phyloP scores from a whole-genome alignment of 192 early-diverging fungal genomes.

The Backusella tuberculispora region DNA sequence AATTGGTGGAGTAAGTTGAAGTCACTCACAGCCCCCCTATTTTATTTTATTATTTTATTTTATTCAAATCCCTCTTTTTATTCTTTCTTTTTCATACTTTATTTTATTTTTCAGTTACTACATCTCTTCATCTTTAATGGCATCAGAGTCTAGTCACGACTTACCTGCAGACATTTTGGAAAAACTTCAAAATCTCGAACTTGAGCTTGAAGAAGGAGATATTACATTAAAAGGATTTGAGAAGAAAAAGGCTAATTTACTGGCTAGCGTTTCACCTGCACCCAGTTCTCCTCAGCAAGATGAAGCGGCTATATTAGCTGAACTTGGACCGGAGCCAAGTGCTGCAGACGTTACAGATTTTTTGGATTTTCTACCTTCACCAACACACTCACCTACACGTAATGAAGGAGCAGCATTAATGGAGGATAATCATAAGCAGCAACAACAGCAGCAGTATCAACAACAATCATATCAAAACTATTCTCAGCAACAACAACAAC shows the following conservation, averaged over 20 bases:
- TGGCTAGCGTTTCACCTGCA: constrained; percentile 9
- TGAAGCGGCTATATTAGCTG: constrained; percentile 21
- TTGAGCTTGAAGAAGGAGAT: constrained; percentile 65
- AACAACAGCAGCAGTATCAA: not conserved
- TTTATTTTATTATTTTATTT: not conserved
- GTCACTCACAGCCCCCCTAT: not conserved
- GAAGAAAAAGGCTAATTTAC: constrained; percentile 50
- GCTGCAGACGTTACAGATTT: constrained; percentile 45
- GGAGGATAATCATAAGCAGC: constrained; percentile 24
- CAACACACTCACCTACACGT: constrained; percentile 38
- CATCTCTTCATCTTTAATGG: constrained; percentile 19
- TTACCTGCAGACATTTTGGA: constrained; percentile 33
- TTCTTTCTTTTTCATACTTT: constrained; percentile 1
- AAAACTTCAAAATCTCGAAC: constrained; percentile 39
- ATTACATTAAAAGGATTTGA: constrained; percentile 78
- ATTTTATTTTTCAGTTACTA: not conserved
- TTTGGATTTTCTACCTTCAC: constrained; percentile 42
- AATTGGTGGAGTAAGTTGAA: not conserved
- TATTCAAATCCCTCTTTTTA: not conserved
- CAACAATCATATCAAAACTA: not conserved
- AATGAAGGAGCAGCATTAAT: constrained; percentile 24
- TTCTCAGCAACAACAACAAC: not conserved
- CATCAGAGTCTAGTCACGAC: constrained; percentile 25
- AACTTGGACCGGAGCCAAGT: constrained; percentile 41
- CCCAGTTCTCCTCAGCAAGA: constrained; percentile 9